Evolutionary conservation across 345 rosid genomes (phyloP), one percentile per base, ranked within the genome.

Genomic region (Citrus australasica): DNA sequence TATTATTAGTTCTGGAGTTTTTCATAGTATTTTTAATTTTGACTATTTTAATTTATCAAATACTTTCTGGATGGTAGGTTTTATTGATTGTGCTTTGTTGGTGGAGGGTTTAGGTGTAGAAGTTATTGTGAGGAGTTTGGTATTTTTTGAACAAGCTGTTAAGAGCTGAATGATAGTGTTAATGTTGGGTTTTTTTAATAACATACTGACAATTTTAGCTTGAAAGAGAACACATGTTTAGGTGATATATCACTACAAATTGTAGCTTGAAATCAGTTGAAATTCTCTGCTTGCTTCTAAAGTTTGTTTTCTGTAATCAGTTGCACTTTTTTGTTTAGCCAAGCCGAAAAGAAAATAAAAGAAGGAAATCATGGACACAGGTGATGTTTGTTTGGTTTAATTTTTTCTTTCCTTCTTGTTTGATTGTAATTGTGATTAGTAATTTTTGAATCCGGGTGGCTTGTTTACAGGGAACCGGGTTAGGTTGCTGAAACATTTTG

Each of bases 281-380:
- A 37, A 21, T 67, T 11, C 2, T 22, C 48, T 1, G 9, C 2
- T 33, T 16, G 69, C 48, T 42, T 42, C 48, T 19, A 19, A 65
- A 32, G n/a, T 38, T 37, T 67, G 46, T 19, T 40, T 40, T 40
- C 46, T 40, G 46, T 40, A 40, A 40, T 11, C 2, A 40, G 46
- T 40, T 9, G 2, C 46, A 40, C 46, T 35, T 37, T 11, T 5
- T 10, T 32, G 38, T 37, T 35, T 67, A 27, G n/a, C 24, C 9
- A 2, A 35, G 16, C 38, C 16, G 0, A 27, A 35, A 67, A 35
- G 48, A 37, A 66, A 63, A 27, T 63, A 2, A 5, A 28, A 38
- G 9, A 63, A 4, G 7, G 37, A 28, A 30, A 17, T 14, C 70
- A 90, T 92, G 73, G 94, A 94, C 86, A 27, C 95, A 93, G 95